Base-by-base conservation (phyloP, 192 early-diverging fungal species). In the Pilobolus umbonatus region DNA sequence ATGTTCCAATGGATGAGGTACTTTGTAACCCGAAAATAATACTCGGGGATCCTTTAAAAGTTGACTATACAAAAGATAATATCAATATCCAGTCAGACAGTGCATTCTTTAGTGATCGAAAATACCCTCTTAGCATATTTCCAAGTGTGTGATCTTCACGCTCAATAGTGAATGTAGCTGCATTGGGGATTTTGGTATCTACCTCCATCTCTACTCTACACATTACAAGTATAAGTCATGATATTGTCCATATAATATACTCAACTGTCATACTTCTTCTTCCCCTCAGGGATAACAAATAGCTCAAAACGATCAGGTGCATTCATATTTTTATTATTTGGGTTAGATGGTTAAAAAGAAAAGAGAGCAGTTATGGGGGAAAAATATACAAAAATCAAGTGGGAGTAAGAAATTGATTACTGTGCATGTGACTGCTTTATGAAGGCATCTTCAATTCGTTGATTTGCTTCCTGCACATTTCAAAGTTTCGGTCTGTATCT, bases 71-170 rank as follows among this genome's bases (percentile, higher is more conserved):
- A 30, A 51, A 36, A 7, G 38, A 19, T 64, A 43, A 34, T 36
- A 57, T 54, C 21, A 15, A 17, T 17, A 42, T n/a, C n/a, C 46
- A 21, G 25, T 24, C 42, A 38, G 17, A 59, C 14, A 22, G 19
- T 5, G 6, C 12, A 17, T 15, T 42, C n/a, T 17, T 21, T 54
- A n/a, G 38, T 54, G 14, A 35, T 36, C 38, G 6, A 29, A 7
- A 7, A 75, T 82, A 95, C 92, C 84, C 86, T 72, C 94, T 70
- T n/a, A 99, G 80, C 61, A 95, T 80, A 68, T 97, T 98, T 21
- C 88, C 97, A 2, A 99, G 72, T 15, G 95, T 99, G 66, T 99
- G 97, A 76, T 99, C 97, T 69, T 99, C 97, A 66, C 88, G 87
- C 40, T 93, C 81, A 39, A 99, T 85, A 40, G 80, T 85, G 71